Evolutionary conservation across 164 flowering plant species (phyloP).

Genomic region (Warburgia ugandensis): DNA sequence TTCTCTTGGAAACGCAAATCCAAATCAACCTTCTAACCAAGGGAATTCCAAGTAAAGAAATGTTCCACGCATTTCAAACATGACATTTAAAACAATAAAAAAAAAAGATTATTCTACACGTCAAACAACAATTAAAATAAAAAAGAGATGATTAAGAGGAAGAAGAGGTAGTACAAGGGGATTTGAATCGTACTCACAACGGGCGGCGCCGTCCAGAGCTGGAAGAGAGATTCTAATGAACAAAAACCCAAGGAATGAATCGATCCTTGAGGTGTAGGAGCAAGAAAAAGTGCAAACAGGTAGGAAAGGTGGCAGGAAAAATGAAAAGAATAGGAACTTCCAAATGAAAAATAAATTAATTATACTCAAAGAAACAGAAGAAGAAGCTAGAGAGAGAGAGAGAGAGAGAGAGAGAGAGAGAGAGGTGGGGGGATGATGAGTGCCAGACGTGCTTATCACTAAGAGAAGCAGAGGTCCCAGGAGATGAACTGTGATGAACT

Average conservation of each 20-base stretch:
- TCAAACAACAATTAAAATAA: too few species aligned
- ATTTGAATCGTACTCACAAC: too few species aligned
- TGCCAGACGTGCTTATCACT: conserved; percentile 77
- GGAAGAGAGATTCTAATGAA: not conserved
- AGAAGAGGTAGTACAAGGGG: too few species aligned
- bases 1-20: too few species aligned
- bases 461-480: conserved; percentile 31
- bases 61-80: too few species aligned
- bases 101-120: too few species aligned
- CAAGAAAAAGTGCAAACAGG: conserved; percentile 6
- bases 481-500: conserved; percentile 35
- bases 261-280: conserved; percentile 6
- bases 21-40: too few species aligned
- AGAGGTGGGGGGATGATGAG: conserved; percentile 40
- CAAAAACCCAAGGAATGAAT: conserved; percentile 11
- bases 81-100: too few species aligned
- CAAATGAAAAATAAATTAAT: conserved; percentile 6
- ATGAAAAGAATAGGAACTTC: conserved; percentile 10
- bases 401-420: too few species aligned
- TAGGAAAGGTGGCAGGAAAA: not conserved
- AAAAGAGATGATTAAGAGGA: too few species aligned
- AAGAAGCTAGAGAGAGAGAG: not conserved
- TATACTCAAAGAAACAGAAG: too few species aligned
- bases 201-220: conserved; percentile 9
- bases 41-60: too few species aligned